phyloP scores from a whole-genome alignment of 2,329 filamentous ascomycete species.

The Curvularia sp. region DNA sequence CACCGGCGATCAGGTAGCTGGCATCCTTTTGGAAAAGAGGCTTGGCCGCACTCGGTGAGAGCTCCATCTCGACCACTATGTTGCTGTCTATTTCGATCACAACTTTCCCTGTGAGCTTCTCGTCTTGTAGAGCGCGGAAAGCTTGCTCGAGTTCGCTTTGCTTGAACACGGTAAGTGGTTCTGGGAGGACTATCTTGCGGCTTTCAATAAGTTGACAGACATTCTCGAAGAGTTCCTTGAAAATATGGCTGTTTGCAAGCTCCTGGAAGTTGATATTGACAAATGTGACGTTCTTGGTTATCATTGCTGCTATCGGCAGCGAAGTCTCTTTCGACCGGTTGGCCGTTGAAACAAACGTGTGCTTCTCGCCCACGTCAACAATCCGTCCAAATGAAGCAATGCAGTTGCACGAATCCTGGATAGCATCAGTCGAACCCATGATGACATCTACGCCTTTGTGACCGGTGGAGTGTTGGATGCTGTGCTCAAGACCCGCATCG shows the following conservation, averaged over 20 bases:
- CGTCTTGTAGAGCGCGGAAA: conserved; percentile 25
- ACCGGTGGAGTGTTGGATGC: conserved; percentile 21
- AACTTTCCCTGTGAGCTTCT: conserved; percentile 13
- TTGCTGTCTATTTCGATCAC: conserved; percentile 16
- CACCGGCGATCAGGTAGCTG: conserved; percentile 35
- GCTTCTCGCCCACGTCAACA: conserved; percentile 27
- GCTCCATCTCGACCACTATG: conserved; percentile 15
- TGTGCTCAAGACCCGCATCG: conserved; percentile 6
- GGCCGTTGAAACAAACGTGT: conserved; percentile 8
- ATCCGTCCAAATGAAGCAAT: conserved; percentile 44
- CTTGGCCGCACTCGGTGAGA: conserved; percentile 2
- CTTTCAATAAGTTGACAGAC: conserved; percentile 3
- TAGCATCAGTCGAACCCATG: conserved; percentile 38
- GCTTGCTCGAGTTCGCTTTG: conserved; percentile 23
- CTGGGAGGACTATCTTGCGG: neutral
- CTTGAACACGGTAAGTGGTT: conserved; percentile 13
- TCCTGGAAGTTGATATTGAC: conserved; percentile 14
- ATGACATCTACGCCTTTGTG: conserved; percentile 45
- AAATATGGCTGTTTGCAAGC: conserved; percentile 2
- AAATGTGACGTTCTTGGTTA: conserved; percentile 12
- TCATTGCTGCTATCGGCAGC: neutral
- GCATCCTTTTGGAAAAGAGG: conserved; percentile 20
- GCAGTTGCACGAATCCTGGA: conserved; percentile 31
- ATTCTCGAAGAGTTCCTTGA: conserved; percentile 7
- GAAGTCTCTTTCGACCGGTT: conserved; percentile 8